phyloP scores from a whole-genome alignment of 306 rosid genomes.

The Gastrolobium villosum region DNA sequence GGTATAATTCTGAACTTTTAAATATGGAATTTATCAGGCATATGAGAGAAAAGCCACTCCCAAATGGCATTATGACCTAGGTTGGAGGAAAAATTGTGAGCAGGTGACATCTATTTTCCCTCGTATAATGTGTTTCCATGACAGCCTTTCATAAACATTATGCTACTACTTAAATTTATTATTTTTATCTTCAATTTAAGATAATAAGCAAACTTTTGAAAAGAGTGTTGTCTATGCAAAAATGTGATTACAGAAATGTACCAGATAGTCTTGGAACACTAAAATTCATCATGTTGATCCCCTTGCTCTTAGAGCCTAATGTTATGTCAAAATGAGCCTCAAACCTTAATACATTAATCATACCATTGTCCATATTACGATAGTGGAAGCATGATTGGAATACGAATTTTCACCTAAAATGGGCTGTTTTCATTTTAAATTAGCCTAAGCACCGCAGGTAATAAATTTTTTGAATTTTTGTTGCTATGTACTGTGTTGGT shows the following conservation, averaged over 20 bases:
- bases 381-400: conserved; percentile 16
- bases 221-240: neutral
- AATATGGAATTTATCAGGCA: conserved; percentile 57
- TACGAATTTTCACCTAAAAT: neutral
- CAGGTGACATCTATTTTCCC: conserved; percentile 61
- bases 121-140: neutral
- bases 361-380: neutral
- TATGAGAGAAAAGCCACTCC: conserved; percentile 63
- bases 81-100: conserved; percentile 69
- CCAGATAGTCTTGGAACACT: neutral
- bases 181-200: neutral
- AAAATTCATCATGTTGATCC: neutral
- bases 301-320: conserved; percentile 8
- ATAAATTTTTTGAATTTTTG: neutral
- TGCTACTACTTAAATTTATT: neutral
- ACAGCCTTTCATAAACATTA: neutral
- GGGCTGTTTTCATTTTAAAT: neutral
- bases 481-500: neutral
- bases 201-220: neutral
- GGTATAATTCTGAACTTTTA: conserved; percentile 32
- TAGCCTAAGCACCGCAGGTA: neutral
- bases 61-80: conserved; percentile 75
- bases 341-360: neutral
- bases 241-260: neutral
- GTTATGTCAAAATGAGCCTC: conserved; percentile 1